Evolutionary conservation across 345 rosid species (phyloP), one percentile per base, ranked within the genome.

Genomic region (Moricandia arvensis): DNA sequence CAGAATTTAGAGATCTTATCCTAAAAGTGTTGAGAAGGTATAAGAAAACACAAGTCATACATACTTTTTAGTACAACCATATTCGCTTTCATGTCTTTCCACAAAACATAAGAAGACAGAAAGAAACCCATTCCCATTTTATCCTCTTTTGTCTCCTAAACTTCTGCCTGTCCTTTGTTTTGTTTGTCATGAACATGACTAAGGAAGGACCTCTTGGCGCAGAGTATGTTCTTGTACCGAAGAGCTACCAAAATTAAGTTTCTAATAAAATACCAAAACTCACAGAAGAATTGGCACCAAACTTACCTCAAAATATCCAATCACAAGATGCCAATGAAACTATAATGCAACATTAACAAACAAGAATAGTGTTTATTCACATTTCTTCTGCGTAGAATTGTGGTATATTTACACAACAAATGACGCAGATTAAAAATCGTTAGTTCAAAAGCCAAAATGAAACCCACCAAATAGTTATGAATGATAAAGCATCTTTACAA

Each of bases 161-260:
- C 59, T 60, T 59, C 59, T 72, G 68, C 26, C 21, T 72, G 59
- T 60, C 59, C 58, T 61, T 69, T 61, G 68, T 61, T 31, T 31
- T 61, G 68, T 49, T 62, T 47, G 10, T 3, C 33, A 31, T 72
- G 26, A 72, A 72, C 68, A 72, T 49, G 68, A 62, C 61, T 16
- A 29, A 34, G 60, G 60, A 29, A 34, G 60, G 60, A 21, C 35
- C 51, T 72, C 51, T 33, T 61, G 15, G 5, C 61, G 60, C 59
- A 61, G 53, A 47, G 68, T 72, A 8, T 72, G 59, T 49, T 47
- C 26, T 45, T 61, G 60, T 31, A 8, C 68, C 35, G 8, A 61
- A n/a, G n/a, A n/a, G n/a, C n/a, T n/a, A n/a, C n/a, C n/a, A 61
- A 13, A 57, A 4, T 10, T 57, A 6, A 31, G 53, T 9, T 8